Evolutionary conservation across 2,329 filamentous ascomycete species (phyloP).

Genomic region (Onygenales sp.): DNA sequence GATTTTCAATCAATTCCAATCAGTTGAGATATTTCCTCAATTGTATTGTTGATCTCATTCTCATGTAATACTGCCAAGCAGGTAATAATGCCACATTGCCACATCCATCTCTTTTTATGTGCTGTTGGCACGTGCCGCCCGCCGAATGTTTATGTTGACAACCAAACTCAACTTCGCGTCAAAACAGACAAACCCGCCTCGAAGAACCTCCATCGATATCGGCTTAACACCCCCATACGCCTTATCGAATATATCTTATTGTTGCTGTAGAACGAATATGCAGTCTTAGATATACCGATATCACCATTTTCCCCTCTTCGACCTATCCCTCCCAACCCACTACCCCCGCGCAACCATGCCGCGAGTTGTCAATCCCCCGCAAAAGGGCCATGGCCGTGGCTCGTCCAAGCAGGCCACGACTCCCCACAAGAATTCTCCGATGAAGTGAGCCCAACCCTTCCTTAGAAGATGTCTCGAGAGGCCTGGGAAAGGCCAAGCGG

Average conservation of each 20-base stretch:
- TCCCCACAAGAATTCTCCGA: constrained; percentile 42
- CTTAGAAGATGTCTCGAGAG: background rate
- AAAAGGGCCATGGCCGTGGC: constrained; percentile 30
- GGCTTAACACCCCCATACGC: background rate
- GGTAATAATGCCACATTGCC: too few species aligned
- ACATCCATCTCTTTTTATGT: too few species aligned
- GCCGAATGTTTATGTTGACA: constrained; percentile 33
- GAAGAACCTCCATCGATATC: constrained; percentile 1
- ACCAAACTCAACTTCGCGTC: constrained; percentile 4
- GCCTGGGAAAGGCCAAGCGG: background rate
- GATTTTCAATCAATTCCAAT: too few species aligned
- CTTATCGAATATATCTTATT: constrained; percentile 3
- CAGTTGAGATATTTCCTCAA: too few species aligned
- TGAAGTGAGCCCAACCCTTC: constrained; percentile 34
- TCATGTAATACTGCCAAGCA: too few species aligned
- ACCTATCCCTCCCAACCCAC: constrained; percentile 8
- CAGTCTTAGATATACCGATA: constrained; percentile 13
- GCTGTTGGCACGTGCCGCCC: constrained; percentile 13
- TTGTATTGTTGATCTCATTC: too few species aligned
- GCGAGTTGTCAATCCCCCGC: constrained; percentile 43
- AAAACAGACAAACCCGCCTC: constrained; percentile 2
- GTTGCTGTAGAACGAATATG: background rate
- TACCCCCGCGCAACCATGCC: constrained; percentile 37
- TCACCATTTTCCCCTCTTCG: constrained; percentile 11
- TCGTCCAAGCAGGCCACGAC: constrained; percentile 39